A percentile compares a stretch with the other conserved stretches of the same genome.
phyloP scores from a whole-genome alignment of 116 monocot genomes.

The Dioscorea cayenensis region DNA sequence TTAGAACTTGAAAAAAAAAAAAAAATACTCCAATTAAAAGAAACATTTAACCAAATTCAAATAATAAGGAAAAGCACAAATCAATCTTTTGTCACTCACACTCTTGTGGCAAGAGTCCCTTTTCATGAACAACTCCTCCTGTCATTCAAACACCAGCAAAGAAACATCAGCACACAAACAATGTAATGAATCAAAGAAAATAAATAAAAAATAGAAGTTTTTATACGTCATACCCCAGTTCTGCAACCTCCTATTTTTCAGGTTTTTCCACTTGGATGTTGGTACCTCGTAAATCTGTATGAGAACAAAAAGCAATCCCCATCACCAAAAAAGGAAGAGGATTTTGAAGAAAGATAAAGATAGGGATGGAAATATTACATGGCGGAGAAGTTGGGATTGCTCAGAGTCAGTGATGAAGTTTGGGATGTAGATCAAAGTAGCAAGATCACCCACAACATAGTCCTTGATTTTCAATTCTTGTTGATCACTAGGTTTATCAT shows the following conservation, averaged over 20 bases:
- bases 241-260: constrained; percentile 91
- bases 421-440: constrained; percentile 77
- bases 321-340: neutral
- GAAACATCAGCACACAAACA: neutral
- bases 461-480: constrained; percentile 23
- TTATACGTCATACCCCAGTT: constrained; percentile 63
- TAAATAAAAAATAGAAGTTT: neutral
- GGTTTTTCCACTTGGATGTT: constrained; percentile 68
- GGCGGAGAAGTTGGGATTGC: constrained; percentile 74
- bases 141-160: neutral
- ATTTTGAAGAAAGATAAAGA: neutral
- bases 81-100: constrained; percentile 37
- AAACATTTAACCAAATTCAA: neutral
- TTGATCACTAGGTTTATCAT: neutral
- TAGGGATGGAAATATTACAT: constrained; percentile 22
- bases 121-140: constrained; percentile 98
- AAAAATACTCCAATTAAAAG: neutral
- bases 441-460: constrained; percentile 41
- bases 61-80: neutral
- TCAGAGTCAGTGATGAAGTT: constrained; percentile 69
- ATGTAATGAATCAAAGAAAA: neutral
- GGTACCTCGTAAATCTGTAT: constrained; percentile 71
- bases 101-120: constrained; percentile 81
- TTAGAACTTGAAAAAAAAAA: neutral
- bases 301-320: neutral